A percentile compares a stretch with the other conserved stretches of the same genome.
phyloP scores from a whole-genome alignment of 2,329 filamentous ascomycete genomes.

The Aspergillus novofumigatus region DNA sequence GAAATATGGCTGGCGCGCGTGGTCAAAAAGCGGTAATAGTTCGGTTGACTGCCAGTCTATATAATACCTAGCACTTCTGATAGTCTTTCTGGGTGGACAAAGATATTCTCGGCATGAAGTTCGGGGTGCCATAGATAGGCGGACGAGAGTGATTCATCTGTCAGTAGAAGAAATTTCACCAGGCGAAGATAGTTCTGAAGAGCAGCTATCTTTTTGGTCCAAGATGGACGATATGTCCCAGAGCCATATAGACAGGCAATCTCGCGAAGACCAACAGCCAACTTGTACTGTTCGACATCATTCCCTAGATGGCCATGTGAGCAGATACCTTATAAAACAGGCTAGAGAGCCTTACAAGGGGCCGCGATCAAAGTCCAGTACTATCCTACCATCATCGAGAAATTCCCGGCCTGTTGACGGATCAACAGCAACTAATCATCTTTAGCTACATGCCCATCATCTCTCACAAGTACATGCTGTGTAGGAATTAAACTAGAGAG shows the following conservation, averaged over 20 bases:
- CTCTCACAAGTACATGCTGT: constrained; percentile 13
- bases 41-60: constrained; percentile 27
- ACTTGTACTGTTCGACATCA: constrained; percentile 25
- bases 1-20: constrained; percentile 30
- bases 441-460: constrained; percentile 15
- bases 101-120: constrained; percentile 34
- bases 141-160: constrained; percentile 21
- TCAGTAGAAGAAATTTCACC: constrained; percentile 23
- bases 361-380: constrained; percentile 9
- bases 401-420: constrained; percentile 31
- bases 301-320: constrained; percentile 7
- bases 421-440: constrained; percentile 32
- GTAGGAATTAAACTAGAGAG: no score
- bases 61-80: constrained; percentile 17
- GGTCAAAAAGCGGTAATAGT: constrained; percentile 33
- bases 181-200: constrained; percentile 27
- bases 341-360: constrained; percentile 7
- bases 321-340: neutral
- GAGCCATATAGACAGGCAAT: constrained; percentile 35
- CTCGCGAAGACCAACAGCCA: constrained; percentile 31
- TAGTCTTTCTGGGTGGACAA: constrained; percentile 18
- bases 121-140: constrained; percentile 35
- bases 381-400: constrained; percentile 28
- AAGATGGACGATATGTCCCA: constrained; percentile 33
- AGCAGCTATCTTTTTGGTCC: constrained; percentile 29